phyloP scores from a whole-genome alignment of 129 eudicot species.

The Apium graveolens region DNA sequence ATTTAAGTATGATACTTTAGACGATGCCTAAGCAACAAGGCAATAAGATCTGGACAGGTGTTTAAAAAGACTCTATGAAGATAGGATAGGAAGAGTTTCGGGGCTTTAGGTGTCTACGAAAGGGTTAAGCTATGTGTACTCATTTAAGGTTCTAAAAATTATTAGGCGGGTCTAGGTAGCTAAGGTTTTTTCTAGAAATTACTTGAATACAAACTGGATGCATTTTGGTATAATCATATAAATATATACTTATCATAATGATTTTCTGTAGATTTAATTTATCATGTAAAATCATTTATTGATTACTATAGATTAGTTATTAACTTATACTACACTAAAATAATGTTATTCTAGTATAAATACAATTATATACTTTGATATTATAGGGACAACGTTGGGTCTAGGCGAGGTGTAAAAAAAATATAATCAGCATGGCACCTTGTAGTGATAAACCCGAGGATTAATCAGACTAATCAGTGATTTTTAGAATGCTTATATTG shows the following conservation, averaged over 20 bases:
- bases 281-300: neutral
- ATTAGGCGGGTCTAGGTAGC: neutral
- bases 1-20: neutral
- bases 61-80: neutral
- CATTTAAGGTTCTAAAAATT: neutral
- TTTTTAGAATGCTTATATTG: neutral
- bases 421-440: neutral
- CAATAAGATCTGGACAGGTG: neutral
- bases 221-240: neutral
- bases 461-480: neutral
- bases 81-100: neutral
- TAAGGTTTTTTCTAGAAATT: neutral
- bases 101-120: neutral
- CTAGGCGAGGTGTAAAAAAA: neutral
- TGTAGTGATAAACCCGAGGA: neutral
- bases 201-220: neutral
- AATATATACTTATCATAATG: neutral
- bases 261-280: neutral
- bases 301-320: neutral
- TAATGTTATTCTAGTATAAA: neutral
- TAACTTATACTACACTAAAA: neutral
- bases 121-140: neutral
- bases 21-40: neutral
- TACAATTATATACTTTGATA: too few relatives aligned
- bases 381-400: neutral